Conservation (phyloP, 768 basidiomycete genomes). For the Gymnopilus junonius region DNA sequence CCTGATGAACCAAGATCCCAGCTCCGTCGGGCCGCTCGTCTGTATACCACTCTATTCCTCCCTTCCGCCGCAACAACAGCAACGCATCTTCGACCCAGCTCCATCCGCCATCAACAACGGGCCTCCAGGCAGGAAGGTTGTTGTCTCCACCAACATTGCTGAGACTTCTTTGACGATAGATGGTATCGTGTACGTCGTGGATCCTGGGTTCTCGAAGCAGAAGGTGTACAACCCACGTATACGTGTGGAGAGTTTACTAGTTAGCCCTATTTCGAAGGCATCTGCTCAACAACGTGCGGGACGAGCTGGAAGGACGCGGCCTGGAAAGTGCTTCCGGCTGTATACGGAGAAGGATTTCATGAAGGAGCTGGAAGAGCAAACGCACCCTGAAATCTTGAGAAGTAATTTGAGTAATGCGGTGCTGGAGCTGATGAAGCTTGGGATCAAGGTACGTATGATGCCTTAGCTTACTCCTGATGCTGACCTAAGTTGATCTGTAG, state of each 20-base stretch:
- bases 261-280: slow-evolving; percentile 95
- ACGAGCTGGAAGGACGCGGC: slow-evolving; percentile 93
- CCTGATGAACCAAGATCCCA: slow-evolving; percentile 68
- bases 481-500: slow-evolving; percentile 31
- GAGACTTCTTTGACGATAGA: slow-evolving; percentile 98
- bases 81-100: slow-evolving; percentile 95
- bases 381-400: slow-evolving; percentile 93
- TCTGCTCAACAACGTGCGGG: slow-evolving; percentile 96
- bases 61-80: slow-evolving; percentile 96
- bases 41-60: slow-evolving; percentile 97
- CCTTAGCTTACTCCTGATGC: neutral
- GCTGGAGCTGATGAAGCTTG: slow-evolving; percentile 91
- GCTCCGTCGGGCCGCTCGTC: slow-evolving; percentile 80
- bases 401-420: slow-evolving; percentile 95
- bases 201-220: slow-evolving; percentile 97
- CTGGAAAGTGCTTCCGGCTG: slow-evolving; percentile 95
- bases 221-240: slow-evolving; percentile 98
- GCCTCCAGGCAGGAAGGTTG: slow-evolving; percentile 89
- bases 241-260: slow-evolving; percentile 93
- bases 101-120: slow-evolving; percentile 60
- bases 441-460: slow-evolving; percentile 66
- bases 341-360: slow-evolving; percentile 99
- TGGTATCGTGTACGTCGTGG: slow-evolving; percentile 99
- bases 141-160: slow-evolving; percentile 96
- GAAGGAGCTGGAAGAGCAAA: slow-evolving; percentile 95